Percentiles rank a stretch among this genome's conserved stretches.
These are phyloP conservation scores for Macrolepiota dolichaula DNA, from an alignment of 768 basidiomycete genomes.

Conservation along the genomic window DNA sequence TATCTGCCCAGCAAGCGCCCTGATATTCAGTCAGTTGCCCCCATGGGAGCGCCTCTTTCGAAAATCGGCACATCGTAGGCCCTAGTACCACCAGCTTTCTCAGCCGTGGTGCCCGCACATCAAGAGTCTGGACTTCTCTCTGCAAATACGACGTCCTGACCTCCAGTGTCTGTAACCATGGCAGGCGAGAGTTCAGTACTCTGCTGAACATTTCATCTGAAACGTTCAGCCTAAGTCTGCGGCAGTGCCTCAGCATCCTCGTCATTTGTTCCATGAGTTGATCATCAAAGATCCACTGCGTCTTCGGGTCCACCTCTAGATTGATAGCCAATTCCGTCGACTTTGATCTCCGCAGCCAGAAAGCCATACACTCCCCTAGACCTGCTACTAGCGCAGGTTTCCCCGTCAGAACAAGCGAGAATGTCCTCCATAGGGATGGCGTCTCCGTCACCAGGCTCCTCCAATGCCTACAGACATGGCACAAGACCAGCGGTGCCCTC, in stretches of 20 bases:
- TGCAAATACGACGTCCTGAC: constrained; percentile 2
- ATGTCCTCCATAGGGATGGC: constrained; percentile 6
- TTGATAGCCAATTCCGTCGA: constrained; percentile 4
- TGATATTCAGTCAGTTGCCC: constrained; percentile 19
- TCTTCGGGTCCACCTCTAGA: constrained; percentile 3
- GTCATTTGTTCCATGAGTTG: neutral
- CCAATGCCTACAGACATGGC: constrained; percentile 7
- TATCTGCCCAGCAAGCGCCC: constrained; percentile 21
- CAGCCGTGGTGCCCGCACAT: neutral
- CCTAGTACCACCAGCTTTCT: neutral
- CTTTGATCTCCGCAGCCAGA: constrained; percentile 2
- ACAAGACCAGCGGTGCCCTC: constrained; percentile 2
- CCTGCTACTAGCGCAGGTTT: neutral
- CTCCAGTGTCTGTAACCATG: constrained; percentile 2
- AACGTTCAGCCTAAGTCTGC: constrained; percentile 4
- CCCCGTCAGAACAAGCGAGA: constrained; percentile 1
- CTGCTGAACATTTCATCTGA: constrained; percentile 3
- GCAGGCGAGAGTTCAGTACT: neutral
- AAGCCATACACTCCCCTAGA: neutral
- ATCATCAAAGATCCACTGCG: neutral
- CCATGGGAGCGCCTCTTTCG: constrained; percentile 13
- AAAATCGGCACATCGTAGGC: constrained; percentile 4
- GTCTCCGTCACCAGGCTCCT: neutral
- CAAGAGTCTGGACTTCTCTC: neutral
- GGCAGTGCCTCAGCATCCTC: neutral